Conservation (phyloP, 176 grass and related monocot genomes). For the Eremochloa ophiuroides region DNA sequence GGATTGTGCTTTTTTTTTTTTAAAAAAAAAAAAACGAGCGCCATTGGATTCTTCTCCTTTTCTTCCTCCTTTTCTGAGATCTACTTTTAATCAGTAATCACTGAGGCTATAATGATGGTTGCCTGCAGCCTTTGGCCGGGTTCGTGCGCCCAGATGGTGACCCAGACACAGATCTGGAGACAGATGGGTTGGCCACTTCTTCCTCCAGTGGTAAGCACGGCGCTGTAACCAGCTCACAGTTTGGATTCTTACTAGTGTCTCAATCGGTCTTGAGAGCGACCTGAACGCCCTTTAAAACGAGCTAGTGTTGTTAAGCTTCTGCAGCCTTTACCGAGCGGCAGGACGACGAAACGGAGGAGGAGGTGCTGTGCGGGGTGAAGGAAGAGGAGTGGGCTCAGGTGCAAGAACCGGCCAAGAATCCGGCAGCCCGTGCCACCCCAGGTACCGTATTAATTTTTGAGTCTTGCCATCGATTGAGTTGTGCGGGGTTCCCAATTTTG, state of each 20-base stretch:
- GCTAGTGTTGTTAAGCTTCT: conserved; percentile 29
- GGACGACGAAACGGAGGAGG: conserved; percentile 32
- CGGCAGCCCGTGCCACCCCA: conserved; percentile 2
- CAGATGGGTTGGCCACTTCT: conserved; percentile 46
- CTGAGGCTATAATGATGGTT: conserved; percentile 24
- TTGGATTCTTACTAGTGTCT: conserved; percentile 51
- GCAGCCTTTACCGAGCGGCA: conserved; percentile 42
- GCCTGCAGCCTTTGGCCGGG: conserved; percentile 70
- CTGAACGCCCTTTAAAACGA: conserved; percentile 31
- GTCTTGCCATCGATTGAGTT: neutral
- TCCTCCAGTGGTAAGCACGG: conserved; percentile 52
- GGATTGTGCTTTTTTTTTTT: neutral
- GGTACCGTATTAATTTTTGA: conserved; percentile 24
- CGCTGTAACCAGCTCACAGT: conserved; percentile 41
- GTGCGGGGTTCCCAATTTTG: conserved; percentile 7
- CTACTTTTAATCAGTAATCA: conserved; percentile 30
- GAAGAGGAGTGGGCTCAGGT: conserved; percentile 30
- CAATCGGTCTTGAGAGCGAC: conserved; percentile 22
- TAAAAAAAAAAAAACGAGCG: conserved; percentile 33
- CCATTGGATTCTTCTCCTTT: conserved; percentile 31
- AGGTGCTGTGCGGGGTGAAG: conserved; percentile 27
- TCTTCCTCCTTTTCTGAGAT: neutral
- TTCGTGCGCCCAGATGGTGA: conserved; percentile 57
- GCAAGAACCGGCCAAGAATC: conserved; percentile 19
- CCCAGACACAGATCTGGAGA: conserved; percentile 63